Conservation (phyloP, 768 basidiomycete genomes). For the Vishniacozyma victoriae region DNA sequence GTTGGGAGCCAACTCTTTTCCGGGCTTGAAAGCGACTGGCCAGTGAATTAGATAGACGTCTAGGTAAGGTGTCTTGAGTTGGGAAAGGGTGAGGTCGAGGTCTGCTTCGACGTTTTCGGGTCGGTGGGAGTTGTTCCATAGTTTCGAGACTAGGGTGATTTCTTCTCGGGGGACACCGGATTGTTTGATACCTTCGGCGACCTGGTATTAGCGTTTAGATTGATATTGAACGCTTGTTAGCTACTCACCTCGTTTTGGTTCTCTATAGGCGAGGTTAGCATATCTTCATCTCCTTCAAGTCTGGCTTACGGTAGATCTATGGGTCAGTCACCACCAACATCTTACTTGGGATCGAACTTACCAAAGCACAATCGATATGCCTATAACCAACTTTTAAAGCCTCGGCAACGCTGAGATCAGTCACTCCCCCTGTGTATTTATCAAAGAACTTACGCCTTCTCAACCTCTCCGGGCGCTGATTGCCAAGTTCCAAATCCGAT, state of each 20-base stretch:
- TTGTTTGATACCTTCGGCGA: slow-evolving; percentile 53
- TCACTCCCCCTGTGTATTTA: neutral
- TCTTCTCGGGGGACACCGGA: slow-evolving; percentile 73
- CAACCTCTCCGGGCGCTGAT: slow-evolving; percentile 21
- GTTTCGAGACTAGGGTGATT: slow-evolving; percentile 55
- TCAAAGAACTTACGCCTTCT: slow-evolving; percentile 14
- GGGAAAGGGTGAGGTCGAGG: slow-evolving; percentile 68
- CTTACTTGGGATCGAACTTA: slow-evolving; percentile 6
- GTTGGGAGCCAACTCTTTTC: slow-evolving; percentile 14
- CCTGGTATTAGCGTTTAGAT: slow-evolving; percentile 1
- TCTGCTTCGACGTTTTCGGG: slow-evolving; percentile 65
- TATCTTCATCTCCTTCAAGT: neutral
- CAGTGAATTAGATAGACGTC: slow-evolving; percentile 60
- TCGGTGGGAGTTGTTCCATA: slow-evolving; percentile 72
- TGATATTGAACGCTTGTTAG: neutral
- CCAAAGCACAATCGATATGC: slow-evolving; percentile 23
- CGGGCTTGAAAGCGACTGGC: slow-evolving; percentile 22
- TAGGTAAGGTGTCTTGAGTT: slow-evolving; percentile 67
- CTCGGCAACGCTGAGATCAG: slow-evolving; percentile 10
- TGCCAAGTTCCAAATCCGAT: slow-evolving; percentile 28
- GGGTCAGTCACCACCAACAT: neutral
- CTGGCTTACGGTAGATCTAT: slow-evolving; percentile 12
- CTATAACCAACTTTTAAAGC: slow-evolving; percentile 24
- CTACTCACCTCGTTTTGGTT: slow-evolving; percentile 62
- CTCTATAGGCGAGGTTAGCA: neutral